A percentile compares a stretch with the other conserved stretches of the same genome.
phyloP scores from a whole-genome alignment of 1,284 basidiomycete species.

The Megacollybia platyphylla region DNA sequence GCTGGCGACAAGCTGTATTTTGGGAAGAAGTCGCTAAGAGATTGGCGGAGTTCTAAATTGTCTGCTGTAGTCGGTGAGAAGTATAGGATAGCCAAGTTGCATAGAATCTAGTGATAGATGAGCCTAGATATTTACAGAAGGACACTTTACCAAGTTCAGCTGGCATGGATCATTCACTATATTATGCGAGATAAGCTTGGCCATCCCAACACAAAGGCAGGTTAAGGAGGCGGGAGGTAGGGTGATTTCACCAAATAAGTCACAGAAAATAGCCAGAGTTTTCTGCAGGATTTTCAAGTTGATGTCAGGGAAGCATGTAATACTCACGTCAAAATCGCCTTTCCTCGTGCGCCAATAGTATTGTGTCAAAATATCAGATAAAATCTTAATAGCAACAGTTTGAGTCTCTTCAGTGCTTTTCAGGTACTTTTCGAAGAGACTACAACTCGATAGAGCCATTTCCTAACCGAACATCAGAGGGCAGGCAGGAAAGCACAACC shows the following conservation, averaged over 20 bases:
- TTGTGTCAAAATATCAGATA: no score
- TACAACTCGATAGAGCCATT: background rate
- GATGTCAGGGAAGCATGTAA: no score
- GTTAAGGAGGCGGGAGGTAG: no score
- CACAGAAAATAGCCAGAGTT: conserved; percentile 50
- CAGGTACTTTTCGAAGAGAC: conserved; percentile 39
- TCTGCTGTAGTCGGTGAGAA: conserved; percentile 78
- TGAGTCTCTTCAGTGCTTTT: conserved; percentile 44
- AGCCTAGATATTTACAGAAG: background rate
- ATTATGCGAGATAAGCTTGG: conserved; percentile 83
- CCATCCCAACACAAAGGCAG: conserved; percentile 65
- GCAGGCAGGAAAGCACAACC: no score
- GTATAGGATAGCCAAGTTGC: conserved; percentile 73
- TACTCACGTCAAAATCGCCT: no score
- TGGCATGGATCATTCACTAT: conserved; percentile 49
- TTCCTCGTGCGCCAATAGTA: no score
- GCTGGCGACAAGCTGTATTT: conserved; percentile 35
- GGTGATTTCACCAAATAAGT: no score
- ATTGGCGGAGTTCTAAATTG: conserved; percentile 85
- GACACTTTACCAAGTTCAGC: background rate
- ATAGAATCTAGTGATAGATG: conserved; percentile 47
- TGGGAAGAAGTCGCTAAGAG: conserved; percentile 92
- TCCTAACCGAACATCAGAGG: conserved; percentile 5
- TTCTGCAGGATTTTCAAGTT: conserved; percentile 18
- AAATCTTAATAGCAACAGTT: conserved; percentile 47